These are phyloP conservation scores for Otatea glauca DNA, from an alignment of 176 grass and related monocot species.

Conservation along the genomic window DNA sequence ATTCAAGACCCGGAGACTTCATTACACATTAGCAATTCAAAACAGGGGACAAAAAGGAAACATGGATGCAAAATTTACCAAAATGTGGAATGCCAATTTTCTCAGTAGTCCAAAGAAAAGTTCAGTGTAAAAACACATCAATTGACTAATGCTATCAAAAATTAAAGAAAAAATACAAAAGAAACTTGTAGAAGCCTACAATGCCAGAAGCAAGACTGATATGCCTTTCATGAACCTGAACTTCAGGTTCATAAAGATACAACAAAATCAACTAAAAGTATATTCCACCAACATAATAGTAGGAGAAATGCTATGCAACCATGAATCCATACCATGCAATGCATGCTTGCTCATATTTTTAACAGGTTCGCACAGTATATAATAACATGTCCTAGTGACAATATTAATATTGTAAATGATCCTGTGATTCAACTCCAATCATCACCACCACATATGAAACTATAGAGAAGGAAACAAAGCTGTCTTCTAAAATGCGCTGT, in stretches of 20 bases:
- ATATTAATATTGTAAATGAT: background rate
- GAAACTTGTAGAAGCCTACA: constrained; percentile 6
- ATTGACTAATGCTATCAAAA: background rate
- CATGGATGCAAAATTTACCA: constrained; percentile 2
- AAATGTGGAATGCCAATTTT: background rate
- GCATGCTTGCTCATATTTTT: background rate
- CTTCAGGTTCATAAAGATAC: constrained; percentile 5
- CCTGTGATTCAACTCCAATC: background rate
- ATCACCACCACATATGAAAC: background rate
- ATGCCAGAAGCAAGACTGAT: background rate
- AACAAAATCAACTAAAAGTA: constrained; percentile 2
- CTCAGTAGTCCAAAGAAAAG: background rate
- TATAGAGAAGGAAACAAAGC: background rate
- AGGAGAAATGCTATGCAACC: background rate
- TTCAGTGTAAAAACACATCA: background rate
- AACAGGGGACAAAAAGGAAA: background rate
- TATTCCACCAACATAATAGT: background rate
- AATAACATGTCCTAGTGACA: constrained; percentile 8
- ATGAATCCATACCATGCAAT: background rate
- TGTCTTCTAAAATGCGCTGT: background rate
- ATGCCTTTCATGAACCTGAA: constrained; percentile 21
- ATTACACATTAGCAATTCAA: background rate
- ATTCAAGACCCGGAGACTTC: background rate
- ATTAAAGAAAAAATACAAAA: background rate
- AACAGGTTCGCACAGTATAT: background rate